Evolutionary conservation across 306 rosid species (phyloP), one percentile per base, ranked within the genome.

Genomic region (Amphicarpaea edgeworthii): DNA sequence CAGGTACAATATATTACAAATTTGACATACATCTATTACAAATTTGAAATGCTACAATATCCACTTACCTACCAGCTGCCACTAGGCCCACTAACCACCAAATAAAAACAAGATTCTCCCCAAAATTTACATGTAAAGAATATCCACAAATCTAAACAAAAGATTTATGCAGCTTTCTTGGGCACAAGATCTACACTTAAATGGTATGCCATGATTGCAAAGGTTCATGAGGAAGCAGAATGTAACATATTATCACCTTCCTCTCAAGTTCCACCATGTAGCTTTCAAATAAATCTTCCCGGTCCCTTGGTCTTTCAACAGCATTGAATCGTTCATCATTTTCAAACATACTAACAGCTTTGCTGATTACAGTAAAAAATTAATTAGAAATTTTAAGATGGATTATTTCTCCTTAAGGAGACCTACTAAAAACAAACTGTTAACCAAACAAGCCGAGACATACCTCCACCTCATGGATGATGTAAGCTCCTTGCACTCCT

Each of bases 381-480:
- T 67, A 68, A 75, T 86, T 67, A 73, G 77, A 76, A 77, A 55
- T 73, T 72, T 68, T 40, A 65, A 69, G 81, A 73, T 17, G 58
- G 37, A 77, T n/a, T 76, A 73, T 26, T 68, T 73, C 66, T 38
- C 30, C 51, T 41, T 7, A 72, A 21, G 72, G 19, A 50, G 55
- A 63, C 63, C 42, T 66, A 40, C 41, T 49, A 67, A 51, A 79
- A 67, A 19, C 47, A 81, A 58, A 46, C 38, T 68, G 24, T 37
- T 60, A 28, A 63, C 70, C 63, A 79, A 28, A 67, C 64, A 69
- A 62, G 75, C 60, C 72, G 59, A 85, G 79, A 37, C 64, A 40
- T 40, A 70, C 99, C 99, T 92, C 99, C 97, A 96, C 89, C 97
- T 90, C 40, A 83, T 92, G 65, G 99, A 87, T 79, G 99, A 92